Conservation (phyloP, 345 rosid genomes). For the Populus ilicifolia region DNA sequence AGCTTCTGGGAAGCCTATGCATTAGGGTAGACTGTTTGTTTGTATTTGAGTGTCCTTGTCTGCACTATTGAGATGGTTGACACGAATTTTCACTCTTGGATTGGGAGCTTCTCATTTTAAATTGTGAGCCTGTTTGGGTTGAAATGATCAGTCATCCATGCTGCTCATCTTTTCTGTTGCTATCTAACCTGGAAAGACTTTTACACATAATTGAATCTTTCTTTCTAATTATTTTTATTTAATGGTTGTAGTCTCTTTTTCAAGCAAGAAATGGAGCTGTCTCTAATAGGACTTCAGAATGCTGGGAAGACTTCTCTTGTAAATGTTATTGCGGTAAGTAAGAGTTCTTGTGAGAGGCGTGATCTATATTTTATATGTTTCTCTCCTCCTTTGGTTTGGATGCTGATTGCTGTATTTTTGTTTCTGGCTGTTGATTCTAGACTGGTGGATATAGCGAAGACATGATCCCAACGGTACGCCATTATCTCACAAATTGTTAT, state of each 20-base stretch:
- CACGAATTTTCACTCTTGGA: neutral
- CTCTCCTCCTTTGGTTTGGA: constrained; percentile 7
- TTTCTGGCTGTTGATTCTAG: constrained; percentile 31
- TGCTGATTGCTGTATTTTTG: constrained; percentile 20
- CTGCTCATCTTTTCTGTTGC: neutral
- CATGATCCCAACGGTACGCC: constrained; percentile 79
- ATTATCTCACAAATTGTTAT: constrained; percentile 3
- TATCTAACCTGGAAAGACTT: neutral
- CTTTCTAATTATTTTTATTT: neutral
- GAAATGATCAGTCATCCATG: neutral
- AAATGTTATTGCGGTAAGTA: constrained; percentile 71
- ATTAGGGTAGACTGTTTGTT: neutral
- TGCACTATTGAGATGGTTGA: neutral
- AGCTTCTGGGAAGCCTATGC: neutral
- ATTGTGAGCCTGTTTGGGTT: neutral
- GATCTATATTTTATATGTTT: neutral
- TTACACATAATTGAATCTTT: neutral
- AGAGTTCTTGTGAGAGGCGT: neutral
- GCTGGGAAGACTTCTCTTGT: constrained; percentile 88
- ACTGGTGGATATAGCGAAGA: constrained; percentile 92
- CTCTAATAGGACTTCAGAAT: constrained; percentile 85
- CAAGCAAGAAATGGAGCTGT: constrained; percentile 86
- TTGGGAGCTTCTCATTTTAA: neutral
- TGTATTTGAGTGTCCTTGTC: neutral
- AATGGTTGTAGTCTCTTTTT: constrained; percentile 61